These are phyloP conservation scores for Capronia coronata DNA, from an alignment of 2,329 filamentous ascomycete species.

Conservation along the genomic window DNA sequence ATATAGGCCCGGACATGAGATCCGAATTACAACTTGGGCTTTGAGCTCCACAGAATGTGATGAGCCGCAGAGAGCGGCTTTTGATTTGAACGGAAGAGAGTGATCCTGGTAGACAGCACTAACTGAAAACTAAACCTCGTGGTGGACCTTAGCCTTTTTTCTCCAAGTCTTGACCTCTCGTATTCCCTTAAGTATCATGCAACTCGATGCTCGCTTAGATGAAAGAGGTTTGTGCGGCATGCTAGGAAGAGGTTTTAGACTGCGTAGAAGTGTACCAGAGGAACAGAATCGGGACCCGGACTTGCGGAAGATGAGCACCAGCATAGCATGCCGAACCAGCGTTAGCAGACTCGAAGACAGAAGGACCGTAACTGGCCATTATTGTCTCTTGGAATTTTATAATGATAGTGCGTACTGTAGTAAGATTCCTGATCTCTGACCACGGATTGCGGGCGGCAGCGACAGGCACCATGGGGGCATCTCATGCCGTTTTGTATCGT, in stretches of 20 bases:
- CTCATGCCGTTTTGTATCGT: not conserved
- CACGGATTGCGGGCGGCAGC: too few species aligned
- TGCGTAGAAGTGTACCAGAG: too few species aligned
- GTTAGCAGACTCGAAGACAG: too few species aligned
- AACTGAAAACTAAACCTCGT: not conserved
- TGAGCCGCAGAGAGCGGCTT: not conserved
- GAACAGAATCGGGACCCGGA: too few species aligned
- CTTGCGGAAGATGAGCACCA: too few species aligned
- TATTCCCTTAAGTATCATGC: not conserved
- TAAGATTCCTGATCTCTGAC: too few species aligned
- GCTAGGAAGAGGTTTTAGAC: not conserved
- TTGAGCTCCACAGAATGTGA: not conserved
- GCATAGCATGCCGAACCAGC: too few species aligned
- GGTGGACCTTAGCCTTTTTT: not conserved
- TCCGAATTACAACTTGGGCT: not conserved
- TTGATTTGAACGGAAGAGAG: not conserved
- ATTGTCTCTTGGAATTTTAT: too few species aligned
- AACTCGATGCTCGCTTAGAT: not conserved
- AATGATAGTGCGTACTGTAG: too few species aligned
- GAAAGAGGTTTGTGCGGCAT: not conserved
- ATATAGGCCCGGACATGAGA: slow-evolving; percentile 1
- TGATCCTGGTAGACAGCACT: not conserved
- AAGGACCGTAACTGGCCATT: too few species aligned
- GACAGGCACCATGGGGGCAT: not conserved
- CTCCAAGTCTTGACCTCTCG: not conserved